A percentile compares a stretch with the other conserved stretches of the same genome.
phyloP scores from a whole-genome alignment of 23 red algal species.

The Cyanidium caldarium region DNA sequence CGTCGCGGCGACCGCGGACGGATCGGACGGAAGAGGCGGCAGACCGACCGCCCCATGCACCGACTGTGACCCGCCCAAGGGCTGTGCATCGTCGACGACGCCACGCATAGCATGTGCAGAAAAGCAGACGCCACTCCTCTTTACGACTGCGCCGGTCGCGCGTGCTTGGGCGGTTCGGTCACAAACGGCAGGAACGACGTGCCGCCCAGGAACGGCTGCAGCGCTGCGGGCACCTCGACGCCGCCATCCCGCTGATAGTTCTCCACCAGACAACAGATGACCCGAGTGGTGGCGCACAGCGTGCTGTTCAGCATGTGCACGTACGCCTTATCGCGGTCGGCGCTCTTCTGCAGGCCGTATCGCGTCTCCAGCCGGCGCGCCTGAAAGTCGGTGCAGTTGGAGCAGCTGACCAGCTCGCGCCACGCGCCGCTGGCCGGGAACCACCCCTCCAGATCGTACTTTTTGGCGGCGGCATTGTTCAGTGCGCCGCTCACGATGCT shows the following conservation, averaged over 20 bases:
- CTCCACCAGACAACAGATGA: slow-evolving; percentile 93
- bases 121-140: too few species aligned
- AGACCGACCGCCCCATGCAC: too few species aligned
- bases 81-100: too few species aligned
- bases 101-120: too few species aligned
- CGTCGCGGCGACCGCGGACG: too few species aligned
- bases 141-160: neutral
- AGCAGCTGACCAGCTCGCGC: slow-evolving; percentile 82
- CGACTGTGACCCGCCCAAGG: too few species aligned
- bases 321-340: slow-evolving; percentile 74
- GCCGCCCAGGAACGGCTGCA: slow-evolving; percentile 28
- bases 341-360: slow-evolving; percentile 75
- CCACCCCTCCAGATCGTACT: slow-evolving; percentile 98
- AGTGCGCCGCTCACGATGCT: slow-evolving; percentile 79
- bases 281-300: slow-evolving; percentile 83
- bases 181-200: neutral
- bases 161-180: neutral
- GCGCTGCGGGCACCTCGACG: slow-evolving; percentile 61
- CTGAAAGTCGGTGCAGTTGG: slow-evolving; percentile 97
- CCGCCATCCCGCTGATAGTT: slow-evolving; percentile 73
- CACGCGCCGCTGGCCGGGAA: slow-evolving; percentile 70
- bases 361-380: slow-evolving; percentile 54
- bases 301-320: slow-evolving; percentile 99
- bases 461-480: slow-evolving; percentile 97
- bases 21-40: too few species aligned